A percentile compares a stretch with the other conserved stretches of the same genome.
Conservation (phyloP, 2,329 filamentous ascomycete genomes). For the Trichophyton rubrum region DNA sequence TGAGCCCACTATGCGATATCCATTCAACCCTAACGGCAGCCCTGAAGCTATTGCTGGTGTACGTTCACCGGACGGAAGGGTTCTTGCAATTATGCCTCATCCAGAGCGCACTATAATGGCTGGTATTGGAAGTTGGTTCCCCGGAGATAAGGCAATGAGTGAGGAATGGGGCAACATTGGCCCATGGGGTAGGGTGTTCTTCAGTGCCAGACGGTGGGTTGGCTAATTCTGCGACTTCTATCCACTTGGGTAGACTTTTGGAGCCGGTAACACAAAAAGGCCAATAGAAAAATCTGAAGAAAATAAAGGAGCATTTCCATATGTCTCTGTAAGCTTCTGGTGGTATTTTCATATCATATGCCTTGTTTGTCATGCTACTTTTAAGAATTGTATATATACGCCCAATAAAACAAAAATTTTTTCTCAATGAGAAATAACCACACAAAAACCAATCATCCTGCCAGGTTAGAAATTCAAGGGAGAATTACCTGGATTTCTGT, state of each 20-base stretch:
- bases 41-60: conserved; percentile 71
- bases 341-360: not conserved
- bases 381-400: not conserved
- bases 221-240: conserved; percentile 35
- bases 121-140: conserved; percentile 64
- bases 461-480: not conserved
- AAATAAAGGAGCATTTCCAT: not conserved
- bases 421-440: not conserved
- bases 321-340: not conserved
- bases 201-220: conserved; percentile 79
- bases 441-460: not conserved
- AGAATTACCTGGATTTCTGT: not conserved
- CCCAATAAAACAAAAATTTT: not conserved
- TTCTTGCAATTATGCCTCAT: conserved; percentile 86
- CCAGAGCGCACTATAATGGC: conserved; percentile 79
- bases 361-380: no score
- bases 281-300: not conserved
- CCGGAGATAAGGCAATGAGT: conserved; percentile 40
- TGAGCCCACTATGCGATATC: conserved; percentile 66
- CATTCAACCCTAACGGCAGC: conserved; percentile 80
- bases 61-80: conserved; percentile 61
- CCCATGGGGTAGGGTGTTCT: conserved; percentile 77
- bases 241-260: not conserved
- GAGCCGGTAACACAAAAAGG: not conserved
- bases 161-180: conserved; percentile 67